Conservation (phyloP, 257 asterid genomes). For the Nicotiana undulata region DNA sequence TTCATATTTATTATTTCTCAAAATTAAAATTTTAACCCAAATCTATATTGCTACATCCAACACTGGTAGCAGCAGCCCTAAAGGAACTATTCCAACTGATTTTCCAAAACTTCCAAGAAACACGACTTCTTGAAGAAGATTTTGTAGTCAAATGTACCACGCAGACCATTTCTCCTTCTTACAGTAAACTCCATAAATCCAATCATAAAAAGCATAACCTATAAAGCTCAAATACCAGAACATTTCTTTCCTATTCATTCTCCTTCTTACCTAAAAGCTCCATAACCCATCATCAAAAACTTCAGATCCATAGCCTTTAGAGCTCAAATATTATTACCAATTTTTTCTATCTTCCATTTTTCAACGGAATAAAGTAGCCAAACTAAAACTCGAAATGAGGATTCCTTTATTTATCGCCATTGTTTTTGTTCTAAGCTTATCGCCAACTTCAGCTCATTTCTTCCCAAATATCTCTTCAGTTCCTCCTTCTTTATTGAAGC, state of each 20-base stretch:
- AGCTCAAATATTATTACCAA: not conserved
- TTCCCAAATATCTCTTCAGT: slow-evolving; percentile 57
- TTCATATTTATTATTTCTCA: too few species aligned
- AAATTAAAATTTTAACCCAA: too few species aligned
- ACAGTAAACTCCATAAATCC: not conserved
- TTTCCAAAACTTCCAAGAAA: not conserved
- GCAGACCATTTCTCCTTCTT: not conserved
- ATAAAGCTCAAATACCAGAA: not conserved
- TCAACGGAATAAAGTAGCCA: not conserved
- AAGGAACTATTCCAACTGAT: too few species aligned
- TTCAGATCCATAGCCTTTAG: not conserved
- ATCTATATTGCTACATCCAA: too few species aligned
- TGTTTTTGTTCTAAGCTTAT: not conserved
- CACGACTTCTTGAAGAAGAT: not conserved
- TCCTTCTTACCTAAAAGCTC: too few species aligned
- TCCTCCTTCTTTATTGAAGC: slow-evolving; percentile 35
- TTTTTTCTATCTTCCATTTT: not conserved
- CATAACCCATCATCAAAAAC: not conserved
- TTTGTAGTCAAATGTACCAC: not conserved
- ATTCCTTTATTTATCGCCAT: not conserved
- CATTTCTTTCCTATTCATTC: not conserved
- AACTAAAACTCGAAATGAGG: not conserved
- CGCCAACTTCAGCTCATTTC: slow-evolving; percentile 46
- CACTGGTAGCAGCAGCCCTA: too few species aligned
- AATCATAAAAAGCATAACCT: not conserved